Conservation (phyloP, 495 filamentous ascomycete species). For the Aspergillus sparsus region DNA sequence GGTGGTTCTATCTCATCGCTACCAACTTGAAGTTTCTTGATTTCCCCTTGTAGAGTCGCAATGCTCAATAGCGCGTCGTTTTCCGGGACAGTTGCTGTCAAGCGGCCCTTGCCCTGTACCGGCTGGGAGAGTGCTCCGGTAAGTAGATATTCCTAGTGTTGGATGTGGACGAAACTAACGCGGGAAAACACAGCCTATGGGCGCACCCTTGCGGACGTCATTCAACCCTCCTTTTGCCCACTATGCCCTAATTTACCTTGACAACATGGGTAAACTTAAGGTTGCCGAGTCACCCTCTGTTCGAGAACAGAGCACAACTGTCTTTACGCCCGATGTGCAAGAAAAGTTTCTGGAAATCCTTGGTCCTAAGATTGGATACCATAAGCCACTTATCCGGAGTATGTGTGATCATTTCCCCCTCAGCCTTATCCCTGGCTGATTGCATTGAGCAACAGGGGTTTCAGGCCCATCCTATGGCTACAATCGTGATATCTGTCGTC, state of each 20-base stretch:
- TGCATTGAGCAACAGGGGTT: constrained; percentile 12
- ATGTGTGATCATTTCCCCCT: constrained; percentile 14
- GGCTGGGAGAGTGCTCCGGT: constrained; percentile 45
- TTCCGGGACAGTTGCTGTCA: constrained; percentile 34
- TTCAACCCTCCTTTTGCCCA: constrained; percentile 39
- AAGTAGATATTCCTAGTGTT: constrained; percentile 15
- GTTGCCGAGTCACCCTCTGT: constrained; percentile 43
- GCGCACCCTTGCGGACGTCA: constrained; percentile 30
- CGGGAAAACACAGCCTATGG: constrained; percentile 32
- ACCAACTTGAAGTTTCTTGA: too few relatives aligned
- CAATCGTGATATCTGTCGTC: constrained; percentile 28
- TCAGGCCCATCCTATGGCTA: constrained; percentile 18
- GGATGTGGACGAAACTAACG: not conserved
- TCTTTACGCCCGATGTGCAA: constrained; percentile 43
- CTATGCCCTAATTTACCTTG: constrained; percentile 48
- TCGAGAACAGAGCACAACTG: constrained; percentile 33
- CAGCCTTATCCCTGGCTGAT: constrained; percentile 9
- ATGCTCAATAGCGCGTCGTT: too few relatives aligned
- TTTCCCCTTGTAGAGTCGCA: too few relatives aligned
- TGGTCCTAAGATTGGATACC: constrained; percentile 35
- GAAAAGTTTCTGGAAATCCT: constrained; percentile 43
- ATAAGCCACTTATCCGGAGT: constrained; percentile 34
- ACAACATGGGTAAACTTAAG: constrained; percentile 40
- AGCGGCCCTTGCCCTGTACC: constrained; percentile 37
- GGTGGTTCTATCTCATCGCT: too few relatives aligned